These are phyloP conservation scores for Pseudocohnilembus persalinus DNA, from an alignment of 169 alveolate genomes.

Conservation along the genomic window DNA sequence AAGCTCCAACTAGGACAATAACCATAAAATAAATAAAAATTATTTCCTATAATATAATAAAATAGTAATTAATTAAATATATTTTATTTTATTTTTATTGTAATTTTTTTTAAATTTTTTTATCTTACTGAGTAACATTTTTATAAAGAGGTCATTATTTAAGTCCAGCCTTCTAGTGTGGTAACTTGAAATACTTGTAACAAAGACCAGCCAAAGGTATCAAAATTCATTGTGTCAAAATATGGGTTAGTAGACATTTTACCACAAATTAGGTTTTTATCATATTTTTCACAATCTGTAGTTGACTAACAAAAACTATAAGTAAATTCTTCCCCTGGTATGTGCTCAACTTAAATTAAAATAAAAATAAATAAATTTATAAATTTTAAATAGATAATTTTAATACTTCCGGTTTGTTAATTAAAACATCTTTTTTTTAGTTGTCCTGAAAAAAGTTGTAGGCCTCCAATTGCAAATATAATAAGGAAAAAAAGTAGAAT, in stretches of 20 bases:
- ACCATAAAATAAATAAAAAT: conserved; percentile 54
- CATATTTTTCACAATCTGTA: conserved; percentile 52
- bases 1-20: conserved; percentile 49
- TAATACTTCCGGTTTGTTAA: conserved; percentile 40
- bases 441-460: conserved; percentile 66
- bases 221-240: conserved; percentile 51
- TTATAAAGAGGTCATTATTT: conserved; percentile 45
- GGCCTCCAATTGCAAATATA: conserved; percentile 74
- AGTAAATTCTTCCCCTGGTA: conserved; percentile 11
- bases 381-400: no score
- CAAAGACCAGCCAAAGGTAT: conserved; percentile 54
- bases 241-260: conserved; percentile 54
- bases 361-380: no score
- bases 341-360: neutral
- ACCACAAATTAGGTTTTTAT: conserved; percentile 47
- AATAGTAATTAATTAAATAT: neutral
- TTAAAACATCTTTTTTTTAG: conserved; percentile 63
- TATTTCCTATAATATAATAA: conserved; percentile 2
- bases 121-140: conserved; percentile 41
- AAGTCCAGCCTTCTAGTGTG: conserved; percentile 70
- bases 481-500: conserved; percentile 59
- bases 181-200: conserved; percentile 55
- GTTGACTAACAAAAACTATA: conserved; percentile 50
- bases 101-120: neutral
- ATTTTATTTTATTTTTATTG: conserved; percentile 42